Evolutionary conservation across 2,329 filamentous ascomycete species (phyloP).

Genomic region (Botrytis medusae): DNA sequence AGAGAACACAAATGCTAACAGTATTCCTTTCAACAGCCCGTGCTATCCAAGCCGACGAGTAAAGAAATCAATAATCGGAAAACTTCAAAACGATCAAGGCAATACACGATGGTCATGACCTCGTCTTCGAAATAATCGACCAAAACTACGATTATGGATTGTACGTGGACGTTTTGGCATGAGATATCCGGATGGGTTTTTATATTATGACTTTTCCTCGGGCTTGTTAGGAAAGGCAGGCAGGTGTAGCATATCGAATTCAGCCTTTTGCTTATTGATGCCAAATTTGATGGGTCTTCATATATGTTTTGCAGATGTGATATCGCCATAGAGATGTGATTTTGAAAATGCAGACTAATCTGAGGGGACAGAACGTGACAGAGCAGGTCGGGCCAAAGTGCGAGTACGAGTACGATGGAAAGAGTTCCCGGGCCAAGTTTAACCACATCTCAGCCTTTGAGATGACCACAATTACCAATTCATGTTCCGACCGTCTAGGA

Average conservation of each 20-base stretch:
- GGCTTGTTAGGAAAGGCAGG: conserved; percentile 22
- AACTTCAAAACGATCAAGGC: conserved; percentile 15
- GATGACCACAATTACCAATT: conserved; percentile 15
- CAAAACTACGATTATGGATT: conserved; percentile 18
- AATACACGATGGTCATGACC: conserved; percentile 19
- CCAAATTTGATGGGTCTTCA: conserved; percentile 4
- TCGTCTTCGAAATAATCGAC: conserved; percentile 18
- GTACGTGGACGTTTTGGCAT: conserved; percentile 21
- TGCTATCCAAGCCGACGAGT: conserved; percentile 55
- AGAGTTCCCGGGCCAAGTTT: background rate
- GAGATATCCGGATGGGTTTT: conserved; percentile 23
- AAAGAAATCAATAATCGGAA: conserved; percentile 30
- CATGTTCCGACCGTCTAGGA: background rate
- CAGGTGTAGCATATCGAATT: conserved; percentile 24
- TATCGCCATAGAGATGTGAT: background rate
- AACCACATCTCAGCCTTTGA: background rate
- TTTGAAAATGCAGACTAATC: background rate
- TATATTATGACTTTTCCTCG: conserved; percentile 22
- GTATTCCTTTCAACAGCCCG: conserved; percentile 49
- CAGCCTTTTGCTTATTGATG: conserved; percentile 22
- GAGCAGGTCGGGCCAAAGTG: background rate
- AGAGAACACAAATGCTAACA: conserved; percentile 12
- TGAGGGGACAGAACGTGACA: background rate
- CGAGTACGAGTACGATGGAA: conserved; percentile 1
- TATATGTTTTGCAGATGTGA: conserved; percentile 7